Conservation (phyloP, 2,329 filamentous ascomycete species). For the Amylocarpus encephaloides region DNA sequence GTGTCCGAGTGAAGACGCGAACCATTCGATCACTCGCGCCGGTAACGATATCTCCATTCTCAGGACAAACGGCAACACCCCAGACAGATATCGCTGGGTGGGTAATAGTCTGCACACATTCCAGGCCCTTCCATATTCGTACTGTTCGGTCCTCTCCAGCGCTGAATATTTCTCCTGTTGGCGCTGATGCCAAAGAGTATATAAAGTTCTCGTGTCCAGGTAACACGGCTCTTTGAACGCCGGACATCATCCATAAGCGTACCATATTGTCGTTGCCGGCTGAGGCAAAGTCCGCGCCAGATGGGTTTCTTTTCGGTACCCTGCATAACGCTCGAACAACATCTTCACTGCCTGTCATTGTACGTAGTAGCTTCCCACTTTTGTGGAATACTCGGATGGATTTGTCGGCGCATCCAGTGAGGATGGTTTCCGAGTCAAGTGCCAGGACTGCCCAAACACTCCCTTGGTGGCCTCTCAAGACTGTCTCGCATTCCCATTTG, state of each 20-base stretch:
- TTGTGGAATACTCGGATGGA: slow-evolving; percentile 75
- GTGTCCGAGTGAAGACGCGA: slow-evolving; percentile 72
- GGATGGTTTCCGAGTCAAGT: slow-evolving; percentile 69
- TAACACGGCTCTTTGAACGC: slow-evolving; percentile 68
- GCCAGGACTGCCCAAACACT: slow-evolving; percentile 90
- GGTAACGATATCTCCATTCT: slow-evolving; percentile 87
- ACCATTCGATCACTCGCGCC: slow-evolving; percentile 85
- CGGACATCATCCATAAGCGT: slow-evolving; percentile 77
- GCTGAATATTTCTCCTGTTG: slow-evolving; percentile 83
- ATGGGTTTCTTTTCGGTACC: slow-evolving; percentile 68
- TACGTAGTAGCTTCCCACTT: slow-evolving; percentile 55
- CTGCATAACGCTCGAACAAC: slow-evolving; percentile 84
- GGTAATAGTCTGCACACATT: slow-evolving; percentile 92
- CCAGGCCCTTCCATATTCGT: slow-evolving; percentile 73
- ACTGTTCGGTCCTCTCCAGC: slow-evolving; percentile 92
- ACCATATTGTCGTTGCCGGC: slow-evolving; percentile 90
- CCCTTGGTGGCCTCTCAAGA: slow-evolving; percentile 69
- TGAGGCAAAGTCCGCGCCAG: slow-evolving; percentile 86
- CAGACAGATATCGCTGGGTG: slow-evolving; percentile 96
- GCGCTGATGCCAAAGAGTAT: slow-evolving; percentile 72
- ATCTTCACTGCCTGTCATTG: slow-evolving; percentile 66
- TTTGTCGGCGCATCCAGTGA: slow-evolving; percentile 91
- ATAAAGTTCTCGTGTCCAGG: slow-evolving; percentile 92
- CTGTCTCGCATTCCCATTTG: slow-evolving; percentile 72
- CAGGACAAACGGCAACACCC: slow-evolving; percentile 74